phyloP scores from a whole-genome alignment of 108 stramenopile genomes.

The Fragilariopsis cylindrus region DNA sequence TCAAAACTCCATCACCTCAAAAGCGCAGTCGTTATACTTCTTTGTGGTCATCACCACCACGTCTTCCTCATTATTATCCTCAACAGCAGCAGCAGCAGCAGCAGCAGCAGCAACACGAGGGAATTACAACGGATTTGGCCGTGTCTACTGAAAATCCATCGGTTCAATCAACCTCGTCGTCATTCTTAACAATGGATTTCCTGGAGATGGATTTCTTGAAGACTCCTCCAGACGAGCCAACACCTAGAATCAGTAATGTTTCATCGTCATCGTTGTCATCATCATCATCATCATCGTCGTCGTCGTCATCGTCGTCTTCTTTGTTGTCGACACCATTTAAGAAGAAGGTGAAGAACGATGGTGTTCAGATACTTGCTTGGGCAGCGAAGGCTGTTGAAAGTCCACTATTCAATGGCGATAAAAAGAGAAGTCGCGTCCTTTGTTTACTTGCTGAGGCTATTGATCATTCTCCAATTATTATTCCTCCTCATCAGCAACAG shows the following conservation, averaged over 20 bases:
- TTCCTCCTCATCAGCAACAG: not conserved
- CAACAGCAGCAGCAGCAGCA: not conserved
- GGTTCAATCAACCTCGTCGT: no score
- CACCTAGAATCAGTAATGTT: not conserved
- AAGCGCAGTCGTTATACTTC: not conserved
- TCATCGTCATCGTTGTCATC: not conserved
- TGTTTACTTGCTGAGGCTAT: not conserved
- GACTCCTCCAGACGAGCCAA: not conserved
- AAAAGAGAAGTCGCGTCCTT: not conserved
- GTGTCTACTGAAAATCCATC: not conserved
- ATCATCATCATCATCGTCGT: not conserved
- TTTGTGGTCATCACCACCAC: not conserved
- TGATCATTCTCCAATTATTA: not conserved
- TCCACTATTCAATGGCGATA: not conserved
- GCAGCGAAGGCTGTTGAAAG: conserved; percentile 7
- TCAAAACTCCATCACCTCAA: conserved; percentile 11
- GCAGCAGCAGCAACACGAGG: not conserved
- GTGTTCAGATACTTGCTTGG: conserved; percentile 1
- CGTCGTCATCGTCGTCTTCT: not conserved
- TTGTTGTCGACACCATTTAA: not conserved
- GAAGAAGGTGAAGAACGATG: not conserved
- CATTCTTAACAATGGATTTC: not conserved
- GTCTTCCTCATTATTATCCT: not conserved
- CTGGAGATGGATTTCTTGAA: not conserved
- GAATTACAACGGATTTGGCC: not conserved